Evolutionary conservation across 805 yeast species (phyloP), one percentile per base, ranked within the genome.

Genomic region (Teunomyces pallodes): DNA sequence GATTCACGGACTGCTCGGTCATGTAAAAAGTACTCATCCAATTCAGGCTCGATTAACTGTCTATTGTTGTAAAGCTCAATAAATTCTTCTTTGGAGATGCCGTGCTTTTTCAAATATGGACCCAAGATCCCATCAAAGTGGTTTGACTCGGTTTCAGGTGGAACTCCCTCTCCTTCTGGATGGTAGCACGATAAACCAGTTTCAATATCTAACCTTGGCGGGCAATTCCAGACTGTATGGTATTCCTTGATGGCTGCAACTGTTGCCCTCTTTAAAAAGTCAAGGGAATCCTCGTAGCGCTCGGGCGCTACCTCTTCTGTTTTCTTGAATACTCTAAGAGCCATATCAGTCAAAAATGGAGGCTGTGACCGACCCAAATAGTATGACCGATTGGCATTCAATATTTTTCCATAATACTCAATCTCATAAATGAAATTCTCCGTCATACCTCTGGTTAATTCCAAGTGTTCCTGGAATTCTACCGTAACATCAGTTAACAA

Each of bases 1-100:
- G 94, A 84, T 67, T 92, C 99, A 62, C 99, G 80, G 9, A 92
- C 96, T 0, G 96, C 97, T 49, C 97, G 76, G 65, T 92, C 99
- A 61, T 92, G 96, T 43, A 87, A 65, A 63, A 92, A 88, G 63
- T 88, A 92, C 53, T 82, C 90, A 60, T 94, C 98, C 50, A 92
- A 74, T n/a, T 74, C 82, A 0, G 96, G 95, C 60, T 89, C 97
- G 3, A 69, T 50, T 14, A 92, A 75, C 44, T 72, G 66, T 3
- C 86, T 84, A 36, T 71, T 65, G 59, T 91, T 90, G 70, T 92
- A 94, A 54, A 60, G 56, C 59, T 76, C 73, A 40, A 76, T 67
- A 53, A 85, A 81, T 62, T 90, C 89, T 42, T 83, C 85, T 39
- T 81, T 84, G 7, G 83, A 60, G 10, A 67, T 53, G 2, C 75